A percentile compares a stretch with the other conserved stretches of the same genome.
Evolutionary conservation across 208 protist species (phyloP).

Genomic region (Trichomonas tenax): DNA sequence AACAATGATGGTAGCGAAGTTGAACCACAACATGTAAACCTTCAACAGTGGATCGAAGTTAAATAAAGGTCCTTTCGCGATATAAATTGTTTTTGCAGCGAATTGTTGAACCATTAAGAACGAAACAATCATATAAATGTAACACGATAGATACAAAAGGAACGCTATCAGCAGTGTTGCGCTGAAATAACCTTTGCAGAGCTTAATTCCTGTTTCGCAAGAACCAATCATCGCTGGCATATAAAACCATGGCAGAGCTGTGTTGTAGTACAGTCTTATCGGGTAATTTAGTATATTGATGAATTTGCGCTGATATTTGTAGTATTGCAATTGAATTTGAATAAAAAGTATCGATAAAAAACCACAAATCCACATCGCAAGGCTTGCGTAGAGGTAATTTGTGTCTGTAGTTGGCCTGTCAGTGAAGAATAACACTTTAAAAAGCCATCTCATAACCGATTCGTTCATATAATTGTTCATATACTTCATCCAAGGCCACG

Average conservation of each 20-base stretch:
- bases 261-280: not conserved
- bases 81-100: not conserved
- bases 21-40: not conserved
- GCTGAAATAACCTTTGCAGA: not conserved
- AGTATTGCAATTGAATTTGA: not conserved
- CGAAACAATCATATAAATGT: not conserved
- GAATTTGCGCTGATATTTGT: not conserved
- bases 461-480: not conserved
- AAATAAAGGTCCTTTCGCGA: not conserved
- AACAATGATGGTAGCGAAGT: not conserved
- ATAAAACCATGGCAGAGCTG: not conserved
- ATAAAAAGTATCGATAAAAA: not conserved
- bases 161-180: not conserved
- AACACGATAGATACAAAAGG: not conserved
- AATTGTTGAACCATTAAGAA: not conserved
- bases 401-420: not conserved
- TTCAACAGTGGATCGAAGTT: not conserved
- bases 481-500: not conserved
- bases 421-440: not conserved
- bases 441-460: not conserved
- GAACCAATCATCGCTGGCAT: not conserved
- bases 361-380: not conserved
- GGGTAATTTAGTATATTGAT: not conserved
- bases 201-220: not conserved
- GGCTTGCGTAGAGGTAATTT: not conserved